phyloP scores from a whole-genome alignment of 169 alveolate genomes.

The Neospora caninum region DNA sequence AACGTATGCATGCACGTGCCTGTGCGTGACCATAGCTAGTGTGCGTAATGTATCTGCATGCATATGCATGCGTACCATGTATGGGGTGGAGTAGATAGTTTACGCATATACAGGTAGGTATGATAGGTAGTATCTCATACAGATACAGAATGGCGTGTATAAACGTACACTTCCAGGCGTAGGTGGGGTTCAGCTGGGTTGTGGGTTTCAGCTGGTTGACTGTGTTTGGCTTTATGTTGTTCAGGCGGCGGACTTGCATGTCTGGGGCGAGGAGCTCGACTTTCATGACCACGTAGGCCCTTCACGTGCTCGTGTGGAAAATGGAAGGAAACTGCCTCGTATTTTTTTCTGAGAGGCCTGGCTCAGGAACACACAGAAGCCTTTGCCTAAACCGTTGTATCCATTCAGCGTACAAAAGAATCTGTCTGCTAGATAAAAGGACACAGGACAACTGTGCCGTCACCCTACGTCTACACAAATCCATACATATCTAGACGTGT shows the following conservation, averaged over 20 bases:
- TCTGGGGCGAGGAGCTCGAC: constrained; percentile 48
- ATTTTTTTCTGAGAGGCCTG: background rate
- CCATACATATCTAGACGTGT: too few relatives aligned
- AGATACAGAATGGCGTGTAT: too few relatives aligned
- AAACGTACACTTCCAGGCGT: background rate
- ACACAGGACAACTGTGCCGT: too few relatives aligned
- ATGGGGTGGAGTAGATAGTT: background rate
- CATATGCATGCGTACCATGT: background rate
- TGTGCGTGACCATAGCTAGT: background rate
- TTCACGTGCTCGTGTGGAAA: background rate
- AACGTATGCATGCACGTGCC: background rate
- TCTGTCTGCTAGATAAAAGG: too few relatives aligned
- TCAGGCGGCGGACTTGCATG: constrained; percentile 26
- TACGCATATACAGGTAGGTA: background rate
- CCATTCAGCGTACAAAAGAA: too few relatives aligned
- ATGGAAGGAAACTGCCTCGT: background rate
- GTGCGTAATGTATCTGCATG: background rate
- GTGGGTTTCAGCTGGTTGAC: too few relatives aligned
- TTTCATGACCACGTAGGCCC: constrained; percentile 43
- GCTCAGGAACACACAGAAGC: too few relatives aligned
- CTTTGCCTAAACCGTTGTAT: too few relatives aligned
- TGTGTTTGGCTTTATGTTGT: background rate
- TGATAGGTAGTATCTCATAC: too few relatives aligned
- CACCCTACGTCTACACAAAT: too few relatives aligned
- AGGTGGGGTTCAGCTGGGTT: background rate